phyloP scores from a whole-genome alignment of 139 green algal species.

The Tetraselmis chui region DNA sequence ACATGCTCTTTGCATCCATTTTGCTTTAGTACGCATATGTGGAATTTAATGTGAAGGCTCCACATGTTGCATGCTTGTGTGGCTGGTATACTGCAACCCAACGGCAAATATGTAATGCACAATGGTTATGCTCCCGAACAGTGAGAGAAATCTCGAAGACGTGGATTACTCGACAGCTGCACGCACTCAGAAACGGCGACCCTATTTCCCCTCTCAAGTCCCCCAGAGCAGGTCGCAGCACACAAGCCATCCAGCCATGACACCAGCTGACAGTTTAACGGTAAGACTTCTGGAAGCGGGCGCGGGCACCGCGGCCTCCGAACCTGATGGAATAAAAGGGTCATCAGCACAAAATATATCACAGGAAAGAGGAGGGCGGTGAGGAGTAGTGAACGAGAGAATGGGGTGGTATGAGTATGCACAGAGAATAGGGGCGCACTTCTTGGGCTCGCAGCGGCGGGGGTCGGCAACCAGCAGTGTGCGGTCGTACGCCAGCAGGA shows the following conservation, averaged over 20 bases:
- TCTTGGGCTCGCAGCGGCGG: conserved; percentile 97
- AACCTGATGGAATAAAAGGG: conserved; percentile 69
- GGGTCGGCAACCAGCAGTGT: conserved; percentile 97
- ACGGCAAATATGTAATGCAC: too few relatives aligned
- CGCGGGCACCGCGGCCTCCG: conserved; percentile 87
- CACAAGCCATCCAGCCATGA: not conserved
- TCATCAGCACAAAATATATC: too few relatives aligned
- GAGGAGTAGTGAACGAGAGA: not conserved
- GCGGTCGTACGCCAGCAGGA: conserved; percentile 90
- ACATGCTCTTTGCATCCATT: too few relatives aligned
- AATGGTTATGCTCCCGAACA: too few relatives aligned
- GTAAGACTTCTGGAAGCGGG: conserved; percentile 99
- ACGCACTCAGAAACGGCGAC: not conserved
- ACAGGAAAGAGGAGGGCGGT: not conserved
- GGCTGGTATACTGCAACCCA: too few relatives aligned
- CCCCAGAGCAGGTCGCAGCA: not conserved
- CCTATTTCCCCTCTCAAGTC: not conserved
- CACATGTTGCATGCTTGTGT: too few relatives aligned
- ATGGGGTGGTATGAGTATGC: not conserved
- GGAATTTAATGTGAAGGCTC: too few relatives aligned
- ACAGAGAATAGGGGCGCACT: conserved; percentile 49
- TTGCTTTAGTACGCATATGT: too few relatives aligned
- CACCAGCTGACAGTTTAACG: conserved; percentile 55
- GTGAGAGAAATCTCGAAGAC: too few relatives aligned
- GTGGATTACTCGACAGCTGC: not conserved